Base-by-base conservation (phyloP, 2,329 filamentous ascomycete genomes). In the Emericellopsis cladophorae region DNA sequence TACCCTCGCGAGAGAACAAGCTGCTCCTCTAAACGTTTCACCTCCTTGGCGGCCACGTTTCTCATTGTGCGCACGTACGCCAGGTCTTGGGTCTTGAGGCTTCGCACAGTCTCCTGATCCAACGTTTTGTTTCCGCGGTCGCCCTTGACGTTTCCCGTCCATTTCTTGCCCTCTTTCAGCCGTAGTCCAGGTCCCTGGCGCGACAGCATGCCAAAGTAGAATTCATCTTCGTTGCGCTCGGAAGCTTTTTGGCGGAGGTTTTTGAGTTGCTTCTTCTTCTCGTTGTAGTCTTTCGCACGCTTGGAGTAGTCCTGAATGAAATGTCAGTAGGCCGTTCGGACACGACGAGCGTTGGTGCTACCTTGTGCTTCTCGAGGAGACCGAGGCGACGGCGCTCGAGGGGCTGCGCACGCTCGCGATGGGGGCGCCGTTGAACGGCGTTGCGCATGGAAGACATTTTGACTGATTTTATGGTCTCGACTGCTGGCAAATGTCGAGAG, bases 361-460 rank as follows among this genome's bases (percentile, higher is more conserved):
- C 81, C 68, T 95, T 95, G 72, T 92, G 84, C 67, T 98, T 96
- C 62, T 96, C 92, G 46, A 96, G 79, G 18, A 96, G 75, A 48
- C 92, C 92, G 64, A 88, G 87, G 67, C 86, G 86, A 49, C 81
- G 69, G 40, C 92, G 85, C 57, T 89, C 84, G 47, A 77, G 63
- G 33, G 89, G 84, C 61, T 96, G 92, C 31, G 85, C 84, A 52
- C 92, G 82, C 71, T 96, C 92, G 51, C 81, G 77, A 64, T 96
- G 90, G 50, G 87, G 82, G 55, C 87, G 86, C 62, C 86, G 77
- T 51, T 87, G 77, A 45, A 89, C 75, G 57, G 74, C 70, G 54
- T 79, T 79, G 47, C 74, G 66, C 60, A 79, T 69, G 3, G 75
- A 76, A 29, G 72, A 76, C 72, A 76, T 73, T 50, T 24, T 11